Conservation (phyloP, 169 alveolate genomes). For the Cryptosporidium viatorum region DNA sequence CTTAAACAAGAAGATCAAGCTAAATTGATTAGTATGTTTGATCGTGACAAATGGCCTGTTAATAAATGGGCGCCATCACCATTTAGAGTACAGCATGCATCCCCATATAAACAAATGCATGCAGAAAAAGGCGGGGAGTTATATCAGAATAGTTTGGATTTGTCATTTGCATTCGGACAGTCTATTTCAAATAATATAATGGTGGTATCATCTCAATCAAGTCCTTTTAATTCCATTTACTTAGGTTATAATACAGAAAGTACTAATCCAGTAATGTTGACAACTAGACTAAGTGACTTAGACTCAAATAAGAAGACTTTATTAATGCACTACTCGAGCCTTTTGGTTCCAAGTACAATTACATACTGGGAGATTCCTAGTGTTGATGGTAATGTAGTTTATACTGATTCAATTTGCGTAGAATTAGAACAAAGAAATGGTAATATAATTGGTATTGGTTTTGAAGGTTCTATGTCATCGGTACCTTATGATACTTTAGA, state of each 20-base stretch:
- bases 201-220: constrained; percentile 39
- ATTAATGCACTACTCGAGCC: constrained; percentile 53
- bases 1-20: constrained; percentile 13
- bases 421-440: constrained; percentile 72
- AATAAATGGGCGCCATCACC: constrained; percentile 76
- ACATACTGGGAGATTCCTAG: constrained; percentile 67
- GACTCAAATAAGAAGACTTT: constrained; percentile 33
- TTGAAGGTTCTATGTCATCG: constrained; percentile 71
- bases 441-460: constrained; percentile 60
- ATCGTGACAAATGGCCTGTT: constrained; percentile 63
- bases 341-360: constrained; percentile 45
- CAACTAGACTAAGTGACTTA: constrained; percentile 30
- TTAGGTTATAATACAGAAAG: constrained; percentile 49
- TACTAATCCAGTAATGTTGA: constrained; percentile 59
- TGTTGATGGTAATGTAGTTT: constrained; percentile 27
- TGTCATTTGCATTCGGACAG: constrained; percentile 73
- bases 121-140: constrained; percentile 29
- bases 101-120: constrained; percentile 2
- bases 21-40: constrained; percentile 44
- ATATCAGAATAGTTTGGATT: constrained; percentile 51
- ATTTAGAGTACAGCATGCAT: constrained; percentile 61
- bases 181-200: constrained; percentile 23
- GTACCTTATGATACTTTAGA: constrained; percentile 55
- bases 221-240: constrained; percentile 68
- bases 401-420: constrained; percentile 70